Evolutionary conservation across 2,329 filamentous ascomycete genomes (phyloP).

Genomic region (Trichoderma sp.): DNA sequence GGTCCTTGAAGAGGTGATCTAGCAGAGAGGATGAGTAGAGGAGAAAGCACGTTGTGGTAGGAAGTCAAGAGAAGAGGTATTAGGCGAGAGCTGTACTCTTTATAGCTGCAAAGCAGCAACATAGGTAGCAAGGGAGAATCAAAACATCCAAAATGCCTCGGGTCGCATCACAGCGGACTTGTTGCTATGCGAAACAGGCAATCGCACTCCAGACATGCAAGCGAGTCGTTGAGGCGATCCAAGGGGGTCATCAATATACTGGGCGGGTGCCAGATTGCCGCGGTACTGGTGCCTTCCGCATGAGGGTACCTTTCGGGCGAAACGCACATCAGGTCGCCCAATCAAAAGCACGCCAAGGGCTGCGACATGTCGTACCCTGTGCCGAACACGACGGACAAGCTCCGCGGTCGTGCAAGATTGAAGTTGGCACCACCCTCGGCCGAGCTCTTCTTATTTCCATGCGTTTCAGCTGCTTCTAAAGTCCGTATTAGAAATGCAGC

Average conservation of each 20-base stretch:
- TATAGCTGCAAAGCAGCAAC: slow-evolving; percentile 12
- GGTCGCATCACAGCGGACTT: slow-evolving; percentile 2
- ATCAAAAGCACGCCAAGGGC: neutral
- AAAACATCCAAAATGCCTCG: neutral
- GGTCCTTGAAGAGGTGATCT: neutral
- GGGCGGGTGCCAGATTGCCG: slow-evolving; percentile 8
- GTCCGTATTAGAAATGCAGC: slow-evolving; percentile 6
- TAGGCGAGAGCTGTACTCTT: slow-evolving; percentile 4
- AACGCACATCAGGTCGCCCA: neutral
- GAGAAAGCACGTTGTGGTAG: neutral
- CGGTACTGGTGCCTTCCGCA: too few relatives aligned
- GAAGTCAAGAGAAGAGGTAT: neutral
- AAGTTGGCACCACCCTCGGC: neutral
- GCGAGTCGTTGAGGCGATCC: neutral
- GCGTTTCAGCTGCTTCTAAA: slow-evolving; percentile 18
- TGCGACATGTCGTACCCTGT: neutral
- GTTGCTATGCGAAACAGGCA: neutral
- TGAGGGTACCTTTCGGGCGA: too few relatives aligned
- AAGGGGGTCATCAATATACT: neutral
- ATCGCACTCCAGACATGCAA: slow-evolving; percentile 11
- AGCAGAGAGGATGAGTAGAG: neutral
- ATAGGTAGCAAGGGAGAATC: too few relatives aligned
- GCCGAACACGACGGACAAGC: neutral
- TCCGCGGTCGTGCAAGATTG: too few relatives aligned
- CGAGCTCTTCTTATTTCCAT: slow-evolving; percentile 9